Base-by-base conservation (phyloP, 1,284 basidiomycete species). In the Heterobasidion annosum region DNA sequence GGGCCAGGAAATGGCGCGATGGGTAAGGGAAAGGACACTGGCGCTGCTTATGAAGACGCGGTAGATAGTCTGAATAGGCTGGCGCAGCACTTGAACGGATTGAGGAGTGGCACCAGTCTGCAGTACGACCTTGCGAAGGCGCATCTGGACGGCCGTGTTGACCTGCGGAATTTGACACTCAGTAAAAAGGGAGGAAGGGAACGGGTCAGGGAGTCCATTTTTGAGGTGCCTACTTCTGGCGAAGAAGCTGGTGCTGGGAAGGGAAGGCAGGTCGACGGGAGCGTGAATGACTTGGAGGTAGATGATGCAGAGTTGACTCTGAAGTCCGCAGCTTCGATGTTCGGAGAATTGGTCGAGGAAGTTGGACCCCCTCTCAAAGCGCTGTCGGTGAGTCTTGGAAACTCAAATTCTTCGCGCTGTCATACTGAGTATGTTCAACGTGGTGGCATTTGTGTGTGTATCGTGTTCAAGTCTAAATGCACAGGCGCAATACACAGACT, bases 51-150 rank as follows among this genome's bases (percentile, higher is more conserved):
- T 60, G 86, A 91, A 58, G 88, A 91, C 56, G 89, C 90, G 0
- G 84, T 96, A 5, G 83, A 83, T 54, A 87, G 84, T 59, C 74
- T 98, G 63, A 93, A 89, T 57, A 75, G 91, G 15, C 78, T 98
- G 3, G 94, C 91, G 0, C 94, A 98, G 64, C 93, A 97, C 70
- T 70, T 97, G 44, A 93, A 88, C 52, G 92, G 93, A 18, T 71
- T 97, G 55, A 73, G 94, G 48, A 85, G 88, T 56, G 89, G 92
- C 0, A 92, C 88, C 2, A 78, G 82, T 34, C 67, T 97, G 34
- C 93, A 96, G 64, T 83, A 87, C 56, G 88, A 93, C 50, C 69
- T 97, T 35, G 82, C 87, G 16, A 78, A 76, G 62, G 86, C 87
- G 0, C 80, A 82, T 25, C 69, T 78, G 8, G 79, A 83, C 9